phyloP scores from a whole-genome alignment of 2,329 filamentous ascomycete species.

The Penicillium digitatum region DNA sequence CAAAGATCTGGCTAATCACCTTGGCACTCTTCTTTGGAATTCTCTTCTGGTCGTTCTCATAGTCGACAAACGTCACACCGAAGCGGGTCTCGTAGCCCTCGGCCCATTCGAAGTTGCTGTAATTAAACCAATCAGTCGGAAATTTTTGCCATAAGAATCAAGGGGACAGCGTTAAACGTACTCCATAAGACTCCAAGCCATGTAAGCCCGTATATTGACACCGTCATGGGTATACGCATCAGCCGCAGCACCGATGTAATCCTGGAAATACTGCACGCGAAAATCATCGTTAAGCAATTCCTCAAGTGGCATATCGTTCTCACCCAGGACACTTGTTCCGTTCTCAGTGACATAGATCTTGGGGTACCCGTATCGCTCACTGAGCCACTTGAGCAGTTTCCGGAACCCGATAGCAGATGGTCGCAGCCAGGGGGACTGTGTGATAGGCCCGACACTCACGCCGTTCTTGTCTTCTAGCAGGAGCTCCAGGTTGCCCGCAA shows the following conservation, averaged over 20 bases:
- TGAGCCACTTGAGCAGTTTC: constrained; percentile 71
- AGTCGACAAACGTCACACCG: constrained; percentile 80
- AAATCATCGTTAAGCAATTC: constrained; percentile 77
- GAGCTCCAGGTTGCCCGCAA: constrained; percentile 70
- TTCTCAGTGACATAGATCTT: constrained; percentile 87
- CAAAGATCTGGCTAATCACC: constrained; percentile 67
- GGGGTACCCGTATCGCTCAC: constrained; percentile 69
- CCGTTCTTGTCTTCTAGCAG: constrained; percentile 68
- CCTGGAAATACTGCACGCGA: constrained; percentile 71
- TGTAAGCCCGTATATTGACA: constrained; percentile 74
- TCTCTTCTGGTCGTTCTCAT: constrained; percentile 71
- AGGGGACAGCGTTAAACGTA: constrained; percentile 28
- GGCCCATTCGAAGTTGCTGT: constrained; percentile 82
- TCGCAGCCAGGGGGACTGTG: constrained; percentile 75
- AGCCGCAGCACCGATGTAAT: constrained; percentile 73
- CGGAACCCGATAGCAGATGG: constrained; percentile 73
- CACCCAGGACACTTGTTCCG: constrained; percentile 76
- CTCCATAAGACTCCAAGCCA: constrained; percentile 86
- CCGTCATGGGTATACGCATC: constrained; percentile 67
- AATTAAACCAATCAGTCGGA: constrained; percentile 8
- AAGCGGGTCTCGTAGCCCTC: constrained; percentile 85
- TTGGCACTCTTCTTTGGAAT: constrained; percentile 80
- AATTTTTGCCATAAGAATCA: not conserved
- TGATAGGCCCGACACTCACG: constrained; percentile 73
- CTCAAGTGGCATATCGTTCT: constrained; percentile 69